Conservation (phyloP, 2,329 filamentous ascomycete species). For the Aspergillus ochraceoroseus region DNA sequence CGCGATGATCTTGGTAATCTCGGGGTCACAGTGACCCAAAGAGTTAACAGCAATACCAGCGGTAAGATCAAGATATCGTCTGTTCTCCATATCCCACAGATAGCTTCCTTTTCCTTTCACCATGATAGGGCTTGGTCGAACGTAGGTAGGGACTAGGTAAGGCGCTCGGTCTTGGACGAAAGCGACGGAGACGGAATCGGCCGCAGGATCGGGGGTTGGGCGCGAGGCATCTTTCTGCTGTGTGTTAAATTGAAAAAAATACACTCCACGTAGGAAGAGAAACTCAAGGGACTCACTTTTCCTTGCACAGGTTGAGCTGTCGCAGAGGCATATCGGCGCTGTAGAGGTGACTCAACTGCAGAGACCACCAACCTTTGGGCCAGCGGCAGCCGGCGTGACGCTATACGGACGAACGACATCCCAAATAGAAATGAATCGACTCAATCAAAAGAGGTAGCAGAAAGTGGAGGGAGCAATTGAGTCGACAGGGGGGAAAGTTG, state of each 20-base stretch:
- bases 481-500: neutral
- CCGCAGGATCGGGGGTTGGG: slow-evolving; percentile 66
- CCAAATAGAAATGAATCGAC: slow-evolving; percentile 1
- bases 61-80: slow-evolving; percentile 89
- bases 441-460: neutral
- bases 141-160: slow-evolving; percentile 95
- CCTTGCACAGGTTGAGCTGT: slow-evolving; percentile 21
- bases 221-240: slow-evolving; percentile 48
- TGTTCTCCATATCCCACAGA: slow-evolving; percentile 83
- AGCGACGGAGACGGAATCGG: slow-evolving; percentile 68
- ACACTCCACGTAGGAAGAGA: neutral
- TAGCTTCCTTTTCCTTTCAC: slow-evolving; percentile 81
- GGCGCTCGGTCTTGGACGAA: slow-evolving; percentile 71
- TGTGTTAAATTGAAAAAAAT: too few species aligned
- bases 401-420: slow-evolving; percentile 35
- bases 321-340: slow-evolving; percentile 32
- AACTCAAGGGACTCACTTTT: slow-evolving; percentile 17
- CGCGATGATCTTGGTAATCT: slow-evolving; percentile 67
- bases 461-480: slow-evolving; percentile 10
- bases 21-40: slow-evolving; percentile 82
- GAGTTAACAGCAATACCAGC: slow-evolving; percentile 93
- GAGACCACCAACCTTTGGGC: slow-evolving; percentile 28
- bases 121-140: slow-evolving; percentile 84
- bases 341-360: slow-evolving; percentile 32
- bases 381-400: slow-evolving; percentile 34